Base-by-base conservation (phyloP, 805 yeast species). In the Monosporozyma siamensis region DNA sequence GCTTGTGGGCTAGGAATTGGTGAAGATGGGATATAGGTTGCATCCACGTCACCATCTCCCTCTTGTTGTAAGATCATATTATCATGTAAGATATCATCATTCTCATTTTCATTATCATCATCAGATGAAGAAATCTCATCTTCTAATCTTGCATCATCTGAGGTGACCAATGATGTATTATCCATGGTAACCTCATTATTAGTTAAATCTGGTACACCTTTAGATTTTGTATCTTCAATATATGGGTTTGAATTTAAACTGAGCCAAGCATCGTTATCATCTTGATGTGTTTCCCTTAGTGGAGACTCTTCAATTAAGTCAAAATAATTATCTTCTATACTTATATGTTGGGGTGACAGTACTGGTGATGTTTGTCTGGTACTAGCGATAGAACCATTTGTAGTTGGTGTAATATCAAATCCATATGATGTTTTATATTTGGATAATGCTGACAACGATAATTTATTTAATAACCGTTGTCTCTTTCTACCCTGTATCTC, bases 131-230 rank as follows among this genome's bases (percentile, higher is more conserved):
- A n/a, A 27, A 55, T 38, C 32, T 59, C 64, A 37, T 54, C 61
- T 40, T 58, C 64, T 12, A 54, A 39, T 21, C 57, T 38, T 1
- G 60, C 64, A 43, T 58, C 55, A 23, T 56, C 64, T n/a, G 64
- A 61, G 25, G 61, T 61, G 42, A 56, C 57, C 32, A 56, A 50
- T 1, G 59, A 52, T 6, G 63, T 54, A 37, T 56, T 52, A 27
- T 50, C 60, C 12, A 54, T 39, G 0, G 61, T 50, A 15, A 24
- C 30, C 23, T 53, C 56, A 12, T 90, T 95, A 63, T 82, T 92
- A 54, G 86, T 86, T 62, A 90, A 75, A 56, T 75, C 77, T 47
- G 82, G 82, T 48, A 73, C 71, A 52, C 72, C 21, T 8, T 18
- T n/a, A 18, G 23, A 32, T 4, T 18, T 20, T 14, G 6, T 20